These are phyloP conservation scores for Hippophae rhamnoides DNA, from an alignment of 306 rosid species.

Conservation along the genomic window DNA sequence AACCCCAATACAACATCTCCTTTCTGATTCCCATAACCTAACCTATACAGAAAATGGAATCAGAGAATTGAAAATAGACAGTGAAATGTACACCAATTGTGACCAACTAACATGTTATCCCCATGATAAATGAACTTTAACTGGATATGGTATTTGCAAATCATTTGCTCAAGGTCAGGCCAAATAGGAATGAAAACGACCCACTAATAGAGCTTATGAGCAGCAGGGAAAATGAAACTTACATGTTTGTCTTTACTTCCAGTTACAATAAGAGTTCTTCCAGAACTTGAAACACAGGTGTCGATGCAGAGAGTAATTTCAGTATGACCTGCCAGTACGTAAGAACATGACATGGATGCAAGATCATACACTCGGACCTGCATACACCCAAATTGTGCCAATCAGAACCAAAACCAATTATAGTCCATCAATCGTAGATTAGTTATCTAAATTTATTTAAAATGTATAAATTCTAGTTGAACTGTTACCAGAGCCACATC, in stretches of 20 bases:
- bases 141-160: neutral
- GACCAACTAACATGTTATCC: neutral
- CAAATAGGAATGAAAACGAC: neutral
- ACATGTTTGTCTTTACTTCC: conserved; percentile 94
- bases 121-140: neutral
- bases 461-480: neutral
- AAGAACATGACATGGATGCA: conserved; percentile 81
- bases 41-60: conserved; percentile 43
- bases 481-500: neutral
- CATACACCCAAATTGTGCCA: conserved; percentile 29
- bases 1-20: conserved; percentile 65
- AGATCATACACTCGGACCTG: conserved; percentile 90
- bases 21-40: conserved; percentile 88
- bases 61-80: conserved; percentile 1
- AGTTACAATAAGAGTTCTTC: conserved; percentile 56
- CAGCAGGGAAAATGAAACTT: conserved; percentile 27
- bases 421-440: neutral
- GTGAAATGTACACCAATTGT: neutral
- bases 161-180: neutral
- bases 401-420: conserved; percentile 4
- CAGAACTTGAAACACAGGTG: conserved; percentile 73
- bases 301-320: conserved; percentile 76
- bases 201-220: neutral
- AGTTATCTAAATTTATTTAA: neutral
- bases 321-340: conserved; percentile 79